Evolutionary conservation across 148 eudicot genomes (phyloP).

Genomic region (Vaccinium macrocarpon): DNA sequence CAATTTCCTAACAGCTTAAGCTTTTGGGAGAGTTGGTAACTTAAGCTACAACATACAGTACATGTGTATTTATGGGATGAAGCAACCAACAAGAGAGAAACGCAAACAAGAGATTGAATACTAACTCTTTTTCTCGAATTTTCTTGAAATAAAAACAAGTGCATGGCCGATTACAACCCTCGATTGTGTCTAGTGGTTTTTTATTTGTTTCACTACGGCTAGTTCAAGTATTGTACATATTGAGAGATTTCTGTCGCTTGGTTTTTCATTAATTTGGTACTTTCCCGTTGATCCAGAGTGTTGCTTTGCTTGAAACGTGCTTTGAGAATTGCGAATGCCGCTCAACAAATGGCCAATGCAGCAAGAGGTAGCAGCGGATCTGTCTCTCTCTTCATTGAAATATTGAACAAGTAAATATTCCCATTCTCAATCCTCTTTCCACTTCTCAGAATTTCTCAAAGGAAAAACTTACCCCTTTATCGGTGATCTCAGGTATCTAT

Average conservation of each 20-base stretch:
- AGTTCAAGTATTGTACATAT: slow-evolving; percentile 5
- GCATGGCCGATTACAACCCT: not conserved
- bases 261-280: slow-evolving; percentile 10
- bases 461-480: not conserved
- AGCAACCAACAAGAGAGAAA: not conserved
- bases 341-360: slow-evolving; percentile 94
- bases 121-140: not conserved
- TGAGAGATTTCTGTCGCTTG: slow-evolving; percentile 8
- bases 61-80: not conserved
- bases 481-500: slow-evolving; percentile 65
- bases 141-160: not conserved
- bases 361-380: slow-evolving; percentile 89
- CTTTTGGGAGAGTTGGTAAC: too few species aligned
- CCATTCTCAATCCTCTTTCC: slow-evolving; percentile 1
- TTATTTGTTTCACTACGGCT: not conserved
- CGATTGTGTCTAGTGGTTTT: not conserved
- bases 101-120: not conserved
- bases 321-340: slow-evolving; percentile 88
- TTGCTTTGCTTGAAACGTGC: slow-evolving; percentile 97
- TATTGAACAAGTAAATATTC: slow-evolving; percentile 79
- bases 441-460: not conserved
- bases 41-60: not conserved
- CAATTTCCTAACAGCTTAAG: too few species aligned
- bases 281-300: slow-evolving; percentile 50
- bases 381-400: slow-evolving; percentile 79